Percentiles rank a stretch among this genome's conserved stretches.
Conservation (phyloP, 1,139 yeast species). For the Pichia sp. region DNA sequence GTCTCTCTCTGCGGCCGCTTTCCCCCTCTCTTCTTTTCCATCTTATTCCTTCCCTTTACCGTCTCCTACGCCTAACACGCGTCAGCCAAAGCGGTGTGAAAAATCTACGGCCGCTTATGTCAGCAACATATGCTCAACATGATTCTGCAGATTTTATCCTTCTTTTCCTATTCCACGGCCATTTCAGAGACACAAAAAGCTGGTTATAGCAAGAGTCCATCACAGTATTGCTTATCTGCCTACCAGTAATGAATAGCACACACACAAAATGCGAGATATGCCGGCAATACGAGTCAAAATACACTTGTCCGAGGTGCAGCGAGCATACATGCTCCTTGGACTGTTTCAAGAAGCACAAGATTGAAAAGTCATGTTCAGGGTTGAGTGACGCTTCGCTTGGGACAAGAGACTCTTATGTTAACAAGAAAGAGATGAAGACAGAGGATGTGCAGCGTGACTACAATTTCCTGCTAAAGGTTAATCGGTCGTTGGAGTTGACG, state of each 20-base stretch:
- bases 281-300: conserved; percentile 44
- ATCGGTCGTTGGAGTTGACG: conserved; percentile 51
- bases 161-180: neutral
- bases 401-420: conserved; percentile 49
- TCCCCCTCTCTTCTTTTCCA: neutral
- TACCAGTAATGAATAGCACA: neutral
- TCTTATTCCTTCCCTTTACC: neutral
- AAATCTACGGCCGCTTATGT: neutral
- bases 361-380: conserved; percentile 62
- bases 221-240: too few relatives aligned
- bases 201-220: too few relatives aligned
- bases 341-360: conserved; percentile 72
- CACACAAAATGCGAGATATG: conserved; percentile 38
- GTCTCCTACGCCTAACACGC: neutral
- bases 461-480: conserved; percentile 62
- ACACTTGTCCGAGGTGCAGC: conserved; percentile 82
- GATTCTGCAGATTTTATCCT: neutral
- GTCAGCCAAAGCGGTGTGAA: neutral
- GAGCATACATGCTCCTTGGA: conserved; percentile 61
- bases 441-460: conserved; percentile 72
- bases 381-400: conserved; percentile 39
- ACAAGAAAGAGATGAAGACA: conserved; percentile 41
- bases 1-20: neutral
- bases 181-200: neutral
- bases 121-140: neutral